Evolutionary conservation across 495 filamentous ascomycete species (phyloP).

Genomic region (Podospora australis): DNA sequence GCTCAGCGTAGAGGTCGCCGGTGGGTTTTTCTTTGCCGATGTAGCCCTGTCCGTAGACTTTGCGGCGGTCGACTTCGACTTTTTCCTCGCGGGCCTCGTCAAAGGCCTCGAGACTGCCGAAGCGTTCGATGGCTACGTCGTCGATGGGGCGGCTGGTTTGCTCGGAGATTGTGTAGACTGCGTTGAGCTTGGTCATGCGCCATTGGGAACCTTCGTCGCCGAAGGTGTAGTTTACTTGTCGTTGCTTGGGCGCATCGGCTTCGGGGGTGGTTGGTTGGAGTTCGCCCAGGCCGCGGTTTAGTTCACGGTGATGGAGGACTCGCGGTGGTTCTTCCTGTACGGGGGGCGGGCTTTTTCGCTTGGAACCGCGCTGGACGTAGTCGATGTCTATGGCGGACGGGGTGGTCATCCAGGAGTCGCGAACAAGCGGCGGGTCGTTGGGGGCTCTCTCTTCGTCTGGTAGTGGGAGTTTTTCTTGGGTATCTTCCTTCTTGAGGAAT

Average conservation of each 20-base stretch:
- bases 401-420: conserved; percentile 93
- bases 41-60: conserved; percentile 79
- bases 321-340: conserved; percentile 64
- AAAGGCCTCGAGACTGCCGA: conserved; percentile 75
- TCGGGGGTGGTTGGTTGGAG: conserved; percentile 19
- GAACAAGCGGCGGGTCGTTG: conserved; percentile 24
- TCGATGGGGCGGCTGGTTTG: conserved; percentile 65
- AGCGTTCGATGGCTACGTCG: conserved; percentile 73
- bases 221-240: conserved; percentile 76
- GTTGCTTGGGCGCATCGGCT: conserved; percentile 20
- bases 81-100: conserved; percentile 94
- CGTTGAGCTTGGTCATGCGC: conserved; percentile 91
- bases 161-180: conserved; percentile 73
- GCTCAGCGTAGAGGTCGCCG: conserved; percentile 77
- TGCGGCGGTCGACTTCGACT: conserved; percentile 79
- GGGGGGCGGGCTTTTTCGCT: conserved; percentile 41
- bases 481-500: conserved; percentile 37
- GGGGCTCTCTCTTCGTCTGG: conserved; percentile 39
- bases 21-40: conserved; percentile 82
- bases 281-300: conserved; percentile 64
- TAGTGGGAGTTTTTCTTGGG: conserved; percentile 40
- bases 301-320: conserved; percentile 72
- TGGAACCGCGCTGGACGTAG: conserved; percentile 64
- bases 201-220: conserved; percentile 86
- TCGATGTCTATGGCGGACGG: conserved; percentile 77